A percentile compares a stretch with the other conserved stretches of the same genome.
These are phyloP conservation scores for Penicillium longicatenatum DNA, from an alignment of 495 filamentous ascomycete genomes.

Conservation along the genomic window DNA sequence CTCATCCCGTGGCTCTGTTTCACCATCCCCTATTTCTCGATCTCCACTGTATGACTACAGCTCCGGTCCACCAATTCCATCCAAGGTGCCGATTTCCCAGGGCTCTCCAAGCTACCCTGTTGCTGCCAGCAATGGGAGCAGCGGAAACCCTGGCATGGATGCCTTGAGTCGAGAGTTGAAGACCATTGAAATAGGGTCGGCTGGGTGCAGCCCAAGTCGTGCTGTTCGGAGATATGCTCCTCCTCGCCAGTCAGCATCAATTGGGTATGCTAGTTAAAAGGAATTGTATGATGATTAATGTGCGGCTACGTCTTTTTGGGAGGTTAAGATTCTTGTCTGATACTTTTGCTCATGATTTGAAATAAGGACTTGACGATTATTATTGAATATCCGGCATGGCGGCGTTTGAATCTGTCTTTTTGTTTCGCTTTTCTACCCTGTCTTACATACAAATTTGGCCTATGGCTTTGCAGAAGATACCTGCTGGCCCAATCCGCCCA, in stretches of 20 bases:
- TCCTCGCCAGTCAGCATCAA: constrained; percentile 24
- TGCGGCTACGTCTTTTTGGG: constrained; percentile 15
- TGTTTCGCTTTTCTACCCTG: constrained; percentile 2
- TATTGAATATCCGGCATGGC: constrained; percentile 23
- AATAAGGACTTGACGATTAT: constrained; percentile 17
- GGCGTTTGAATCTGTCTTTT: constrained; percentile 16
- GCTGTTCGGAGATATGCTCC: constrained; percentile 31
- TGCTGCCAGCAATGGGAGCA: constrained; percentile 28
- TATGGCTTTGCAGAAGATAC: constrained; percentile 6
- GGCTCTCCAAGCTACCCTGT: constrained; percentile 32
- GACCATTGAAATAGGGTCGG: constrained; percentile 76
- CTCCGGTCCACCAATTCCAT: constrained; percentile 66
- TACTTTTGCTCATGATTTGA: constrained; percentile 14
- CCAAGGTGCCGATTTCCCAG: constrained; percentile 67
- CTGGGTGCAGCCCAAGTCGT: constrained; percentile 35
- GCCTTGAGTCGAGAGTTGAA: constrained; percentile 79
- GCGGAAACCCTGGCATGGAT: constrained; percentile 47
- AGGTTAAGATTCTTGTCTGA: constrained; percentile 2
- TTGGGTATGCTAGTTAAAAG: constrained; percentile 37
- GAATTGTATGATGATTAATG: constrained; percentile 20
- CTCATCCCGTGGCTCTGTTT: constrained; percentile 35
- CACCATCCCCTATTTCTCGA: constrained; percentile 35
- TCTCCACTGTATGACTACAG: constrained; percentile 36
- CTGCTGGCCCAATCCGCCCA: background rate
- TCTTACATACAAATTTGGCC: constrained; percentile 16